Evolutionary conservation across 306 rosid genomes (phyloP), one percentile per base, ranked within the genome.

Genomic region (Alnus rubra): DNA sequence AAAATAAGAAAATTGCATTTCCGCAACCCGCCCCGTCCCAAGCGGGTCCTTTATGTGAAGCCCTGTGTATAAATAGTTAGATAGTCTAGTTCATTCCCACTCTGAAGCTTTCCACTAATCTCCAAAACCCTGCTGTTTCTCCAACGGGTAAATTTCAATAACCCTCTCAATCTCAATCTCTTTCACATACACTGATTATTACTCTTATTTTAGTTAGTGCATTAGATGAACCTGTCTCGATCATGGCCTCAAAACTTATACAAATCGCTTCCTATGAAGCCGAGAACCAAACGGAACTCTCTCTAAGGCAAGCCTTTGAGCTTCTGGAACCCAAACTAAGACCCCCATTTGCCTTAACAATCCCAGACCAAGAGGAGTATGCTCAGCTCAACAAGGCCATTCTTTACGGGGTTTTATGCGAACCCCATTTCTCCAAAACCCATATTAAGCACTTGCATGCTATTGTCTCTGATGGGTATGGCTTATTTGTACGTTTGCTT

Each of bases 381-480:
- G 9, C 42, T 45, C 82, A 82, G 65, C 91, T 91, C 82, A 94
- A 86, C 82, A 71, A 53, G 44, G 97, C 97, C 0, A 89, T 94
- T 33, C 84, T 92, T 44, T 86, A 86, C 10, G 97, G 88, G 63
- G 50, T 91, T 69, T 81, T 92, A 65, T 79, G 86, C 2, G 93
- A 94, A 83, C 89, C 91, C 72, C 84, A 82, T 64, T 71, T 84
- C 11, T 85, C 92, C 73, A 86, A 80, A 84, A 85, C 53, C 83
- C 97, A 92, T 85, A 69, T 94, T 5, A 94, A 92, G 84, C 97
- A 87, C 81, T 81, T 94, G 48, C 98, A 94, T 78, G 93, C 91
- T 15, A 28, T 89, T 15, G 93, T 92, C 65, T 84, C 86, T 23
- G 98, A 92, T 77, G 97, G 93, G 49, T 89, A 94, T 65, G 71